Evolutionary conservation across 805 yeast genomes (phyloP).

Genomic region (Hanseniaspora mollemarum): DNA sequence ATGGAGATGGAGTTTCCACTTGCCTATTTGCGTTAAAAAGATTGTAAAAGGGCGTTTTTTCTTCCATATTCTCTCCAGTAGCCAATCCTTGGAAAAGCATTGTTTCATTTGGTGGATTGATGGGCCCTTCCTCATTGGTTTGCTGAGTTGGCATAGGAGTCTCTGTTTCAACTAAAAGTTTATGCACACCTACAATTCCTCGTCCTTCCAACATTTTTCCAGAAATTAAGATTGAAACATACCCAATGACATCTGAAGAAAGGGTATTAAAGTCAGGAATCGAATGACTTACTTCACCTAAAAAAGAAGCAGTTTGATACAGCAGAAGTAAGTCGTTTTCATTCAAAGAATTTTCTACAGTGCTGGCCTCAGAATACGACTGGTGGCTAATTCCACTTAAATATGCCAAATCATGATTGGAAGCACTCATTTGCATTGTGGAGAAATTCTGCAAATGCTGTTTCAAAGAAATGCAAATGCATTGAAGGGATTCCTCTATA

Average conservation of each 20-base stretch:
- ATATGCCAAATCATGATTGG: no score
- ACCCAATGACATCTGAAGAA: constrained; percentile 38
- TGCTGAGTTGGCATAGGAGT: no score
- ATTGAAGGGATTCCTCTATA: constrained; percentile 20
- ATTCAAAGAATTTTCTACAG: not conserved
- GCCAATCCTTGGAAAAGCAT: not conserved
- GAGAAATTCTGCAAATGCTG: not conserved
- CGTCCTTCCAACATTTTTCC: constrained; percentile 35
- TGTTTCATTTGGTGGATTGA: not conserved
- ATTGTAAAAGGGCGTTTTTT: not conserved
- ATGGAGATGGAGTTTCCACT: not conserved
- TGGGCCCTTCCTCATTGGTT: not conserved
- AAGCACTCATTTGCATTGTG: no score
- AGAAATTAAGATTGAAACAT: constrained; percentile 42
- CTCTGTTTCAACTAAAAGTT: not conserved
- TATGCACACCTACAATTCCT: not conserved
- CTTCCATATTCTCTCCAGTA: not conserved
- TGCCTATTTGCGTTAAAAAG: not conserved
- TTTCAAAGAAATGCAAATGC: constrained; percentile 6
- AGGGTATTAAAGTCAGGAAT: constrained; percentile 38
- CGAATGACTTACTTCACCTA: constrained; percentile 44
- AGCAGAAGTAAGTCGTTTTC: constrained; percentile 1
- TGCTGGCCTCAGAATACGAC: no score
- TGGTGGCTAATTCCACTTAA: no score
- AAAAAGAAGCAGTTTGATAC: constrained; percentile 35